These are phyloP conservation scores for Aspergillus sp. DNA, from an alignment of 2,329 filamentous ascomycete species.

Conservation along the genomic window DNA sequence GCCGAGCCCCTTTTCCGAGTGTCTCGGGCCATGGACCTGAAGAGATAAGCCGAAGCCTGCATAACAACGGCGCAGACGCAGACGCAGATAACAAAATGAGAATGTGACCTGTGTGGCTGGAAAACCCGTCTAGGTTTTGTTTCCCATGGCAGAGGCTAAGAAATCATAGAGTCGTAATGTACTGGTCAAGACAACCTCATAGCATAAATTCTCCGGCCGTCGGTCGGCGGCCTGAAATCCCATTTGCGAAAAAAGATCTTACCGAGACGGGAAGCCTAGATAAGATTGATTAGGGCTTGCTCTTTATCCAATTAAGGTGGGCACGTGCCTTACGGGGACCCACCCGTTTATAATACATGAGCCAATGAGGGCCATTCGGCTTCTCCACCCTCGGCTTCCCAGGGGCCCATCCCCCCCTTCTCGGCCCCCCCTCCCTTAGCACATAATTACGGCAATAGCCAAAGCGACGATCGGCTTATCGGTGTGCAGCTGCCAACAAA, in stretches of 20 bases:
- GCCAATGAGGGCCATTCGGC: background rate
- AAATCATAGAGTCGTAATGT: background rate
- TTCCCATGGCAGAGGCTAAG: background rate
- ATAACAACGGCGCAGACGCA: too few relatives aligned
- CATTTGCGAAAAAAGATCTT: background rate
- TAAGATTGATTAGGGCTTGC: constrained; percentile 1
- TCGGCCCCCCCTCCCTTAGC: too few relatives aligned
- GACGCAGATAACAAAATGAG: too few relatives aligned
- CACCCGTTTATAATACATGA: background rate
- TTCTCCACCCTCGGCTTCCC: too few relatives aligned
- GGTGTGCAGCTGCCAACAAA: too few relatives aligned
- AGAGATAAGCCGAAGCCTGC: too few relatives aligned
- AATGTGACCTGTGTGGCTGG: background rate
- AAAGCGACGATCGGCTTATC: too few relatives aligned
- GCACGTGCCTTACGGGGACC: background rate
- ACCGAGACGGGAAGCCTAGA: background rate
- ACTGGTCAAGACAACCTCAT: background rate
- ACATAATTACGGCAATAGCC: too few relatives aligned
- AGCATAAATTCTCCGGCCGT: background rate
- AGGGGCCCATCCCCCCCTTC: too few relatives aligned
- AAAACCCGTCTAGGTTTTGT: background rate
- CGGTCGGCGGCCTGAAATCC: background rate
- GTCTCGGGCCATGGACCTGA: too few relatives aligned
- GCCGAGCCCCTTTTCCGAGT: too few relatives aligned
- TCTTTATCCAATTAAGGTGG: background rate